Percentiles rank a stretch among this genome's conserved stretches.
Evolutionary conservation across 345 rosid genomes (phyloP).

Genomic region (Gossypium raimondii): DNA sequence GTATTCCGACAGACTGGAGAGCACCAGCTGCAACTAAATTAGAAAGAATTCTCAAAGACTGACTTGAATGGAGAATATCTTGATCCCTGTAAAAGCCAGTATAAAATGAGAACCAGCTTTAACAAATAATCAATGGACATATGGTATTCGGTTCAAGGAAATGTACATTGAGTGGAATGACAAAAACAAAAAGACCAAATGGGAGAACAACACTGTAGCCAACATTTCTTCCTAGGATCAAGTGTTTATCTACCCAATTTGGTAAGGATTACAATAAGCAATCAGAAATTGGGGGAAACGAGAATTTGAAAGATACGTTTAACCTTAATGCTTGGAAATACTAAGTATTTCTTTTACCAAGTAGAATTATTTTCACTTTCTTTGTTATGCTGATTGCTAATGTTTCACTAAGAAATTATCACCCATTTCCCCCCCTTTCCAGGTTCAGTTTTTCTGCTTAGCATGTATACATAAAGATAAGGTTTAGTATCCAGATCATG

Average conservation of each 20-base stretch:
- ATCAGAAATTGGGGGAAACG: neutral
- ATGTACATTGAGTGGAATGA: neutral
- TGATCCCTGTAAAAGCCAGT: slow-evolving; percentile 52
- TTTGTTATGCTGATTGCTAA: neutral
- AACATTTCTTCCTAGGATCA: neutral
- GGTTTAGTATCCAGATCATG: neutral
- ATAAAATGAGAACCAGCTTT: neutral
- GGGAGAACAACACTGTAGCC: neutral
- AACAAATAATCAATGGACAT: neutral
- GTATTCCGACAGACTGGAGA: slow-evolving; percentile 43
- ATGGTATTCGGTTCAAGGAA: neutral
- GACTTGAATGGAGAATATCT: slow-evolving; percentile 56
- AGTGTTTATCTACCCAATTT: neutral
- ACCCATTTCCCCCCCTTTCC: neutral
- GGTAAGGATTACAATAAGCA: neutral
- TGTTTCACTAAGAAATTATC: neutral
- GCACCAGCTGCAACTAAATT: slow-evolving; percentile 79
- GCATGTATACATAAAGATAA: neutral
- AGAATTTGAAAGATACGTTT: neutral
- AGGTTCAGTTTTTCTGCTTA: neutral
- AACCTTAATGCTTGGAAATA: neutral
- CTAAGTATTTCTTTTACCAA: neutral
- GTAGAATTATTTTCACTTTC: neutral
- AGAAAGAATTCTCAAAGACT: slow-evolving; percentile 79
- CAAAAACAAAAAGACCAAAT: neutral